phyloP scores from a whole-genome alignment of 2,329 filamentous ascomycete species.

The Sodiomyces alkalinus region DNA sequence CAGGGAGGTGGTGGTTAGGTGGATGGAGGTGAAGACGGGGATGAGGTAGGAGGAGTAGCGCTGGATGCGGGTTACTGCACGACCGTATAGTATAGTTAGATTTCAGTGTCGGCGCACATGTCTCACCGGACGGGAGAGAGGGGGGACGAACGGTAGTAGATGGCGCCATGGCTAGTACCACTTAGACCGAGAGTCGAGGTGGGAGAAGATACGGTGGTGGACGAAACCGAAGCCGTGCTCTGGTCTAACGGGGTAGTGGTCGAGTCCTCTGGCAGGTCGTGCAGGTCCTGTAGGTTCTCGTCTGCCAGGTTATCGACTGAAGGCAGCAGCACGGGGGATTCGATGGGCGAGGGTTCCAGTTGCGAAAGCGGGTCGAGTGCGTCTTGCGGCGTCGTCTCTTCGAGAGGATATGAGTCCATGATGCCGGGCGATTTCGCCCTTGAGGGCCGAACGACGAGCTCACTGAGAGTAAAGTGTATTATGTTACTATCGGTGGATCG shows the following conservation, averaged over 20 bases:
- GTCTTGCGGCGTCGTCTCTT: slow-evolving; percentile 7
- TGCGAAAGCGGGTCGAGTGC: slow-evolving; percentile 9
- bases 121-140: not conserved
- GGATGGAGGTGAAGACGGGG: slow-evolving; percentile 58
- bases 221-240: slow-evolving; percentile 15
- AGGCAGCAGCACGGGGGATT: no score
- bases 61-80: slow-evolving; percentile 58
- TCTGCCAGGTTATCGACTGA: slow-evolving; percentile 29
- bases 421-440: no score
- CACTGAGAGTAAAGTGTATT: no score
- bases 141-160: slow-evolving; percentile 54
- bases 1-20: slow-evolving; percentile 68
- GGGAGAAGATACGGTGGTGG: slow-evolving; percentile 26
- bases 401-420: slow-evolving; percentile 7
- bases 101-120: not conserved
- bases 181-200: slow-evolving; percentile 40
- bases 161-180: slow-evolving; percentile 41
- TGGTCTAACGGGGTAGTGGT: slow-evolving; percentile 8
- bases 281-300: slow-evolving; percentile 34
- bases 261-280: slow-evolving; percentile 21
- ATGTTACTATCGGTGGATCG: no score
- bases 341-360: slow-evolving; percentile 30
- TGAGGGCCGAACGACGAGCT: no score
- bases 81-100: not conserved
- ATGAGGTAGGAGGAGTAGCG: slow-evolving; percentile 82